Percentiles rank a stretch among this genome's conserved stretches.
Conservation (phyloP, 2,329 filamentous ascomycete species). For the Monilinia fructicola region DNA sequence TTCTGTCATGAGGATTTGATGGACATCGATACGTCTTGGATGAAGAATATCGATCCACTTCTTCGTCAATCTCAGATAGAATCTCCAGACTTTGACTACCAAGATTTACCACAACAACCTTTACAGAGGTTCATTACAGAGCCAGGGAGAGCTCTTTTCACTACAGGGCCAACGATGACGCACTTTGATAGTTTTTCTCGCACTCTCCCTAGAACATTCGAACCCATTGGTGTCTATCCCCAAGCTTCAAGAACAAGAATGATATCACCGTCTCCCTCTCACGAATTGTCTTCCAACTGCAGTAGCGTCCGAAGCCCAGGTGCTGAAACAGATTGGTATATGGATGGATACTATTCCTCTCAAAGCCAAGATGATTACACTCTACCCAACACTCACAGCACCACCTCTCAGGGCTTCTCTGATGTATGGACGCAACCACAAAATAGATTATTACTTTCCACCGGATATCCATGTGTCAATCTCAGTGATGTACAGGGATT, state of each 20-base stretch:
- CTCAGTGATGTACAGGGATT: slow-evolving; percentile 36
- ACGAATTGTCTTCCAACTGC: slow-evolving; percentile 31
- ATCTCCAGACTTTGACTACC: slow-evolving; percentile 16
- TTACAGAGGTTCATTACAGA: slow-evolving; percentile 33
- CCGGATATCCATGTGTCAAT: slow-evolving; percentile 31
- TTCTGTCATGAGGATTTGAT: slow-evolving; percentile 23
- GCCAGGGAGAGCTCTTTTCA: slow-evolving; percentile 27
- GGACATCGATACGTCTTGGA: slow-evolving; percentile 26
- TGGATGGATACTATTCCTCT: slow-evolving; percentile 29
- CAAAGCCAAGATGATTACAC: slow-evolving; percentile 26
- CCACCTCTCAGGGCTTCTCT: slow-evolving; percentile 24
- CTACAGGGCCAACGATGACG: slow-evolving; percentile 19
- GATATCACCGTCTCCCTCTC: slow-evolving; percentile 33
- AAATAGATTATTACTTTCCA: slow-evolving; percentile 1
- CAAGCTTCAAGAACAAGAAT: slow-evolving; percentile 25
- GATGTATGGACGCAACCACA: slow-evolving; percentile 17
- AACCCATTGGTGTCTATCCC: slow-evolving; percentile 30
- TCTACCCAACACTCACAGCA: slow-evolving; percentile 15
- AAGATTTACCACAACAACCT: slow-evolving; percentile 27
- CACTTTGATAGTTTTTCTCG: slow-evolving; percentile 12
- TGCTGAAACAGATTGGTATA: slow-evolving; percentile 28
- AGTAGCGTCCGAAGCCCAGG: slow-evolving; percentile 32
- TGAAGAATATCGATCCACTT: slow-evolving; percentile 30
- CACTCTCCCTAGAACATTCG: slow-evolving; percentile 20
- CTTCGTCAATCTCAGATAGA: slow-evolving; percentile 15